Percentiles rank a stretch among this genome's conserved stretches.
phyloP scores from a whole-genome alignment of 441 rosid species.

The Erodium moschatum region DNA sequence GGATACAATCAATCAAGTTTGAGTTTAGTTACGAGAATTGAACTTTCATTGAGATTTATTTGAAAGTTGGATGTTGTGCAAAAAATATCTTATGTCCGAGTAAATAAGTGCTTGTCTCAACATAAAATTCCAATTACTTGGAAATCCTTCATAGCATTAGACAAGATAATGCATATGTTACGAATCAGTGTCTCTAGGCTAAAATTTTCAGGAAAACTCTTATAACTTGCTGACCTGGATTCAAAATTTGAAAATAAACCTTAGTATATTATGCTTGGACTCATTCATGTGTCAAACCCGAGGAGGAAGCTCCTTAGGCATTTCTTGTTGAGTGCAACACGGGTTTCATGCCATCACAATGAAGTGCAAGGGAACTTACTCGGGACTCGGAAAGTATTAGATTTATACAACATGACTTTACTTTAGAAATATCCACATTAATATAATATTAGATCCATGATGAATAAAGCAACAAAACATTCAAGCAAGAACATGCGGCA shows the following conservation, averaged over 20 bases:
- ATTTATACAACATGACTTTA: constrained; percentile 4
- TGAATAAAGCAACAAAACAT: constrained; percentile 5
- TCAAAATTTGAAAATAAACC: neutral
- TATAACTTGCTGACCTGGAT: neutral
- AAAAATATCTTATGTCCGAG: neutral
- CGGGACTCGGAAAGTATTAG: neutral
- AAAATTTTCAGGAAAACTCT: neutral
- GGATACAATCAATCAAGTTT: neutral
- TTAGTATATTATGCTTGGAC: constrained; percentile 8
- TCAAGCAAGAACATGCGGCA: neutral
- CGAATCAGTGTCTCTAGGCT: neutral
- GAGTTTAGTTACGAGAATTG: neutral
- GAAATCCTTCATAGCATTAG: neutral
- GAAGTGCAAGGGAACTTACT: neutral
- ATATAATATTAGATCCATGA: constrained; percentile 1
- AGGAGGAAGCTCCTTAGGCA: constrained; percentile 6
- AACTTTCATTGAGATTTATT: neutral
- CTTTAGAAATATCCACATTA: neutral
- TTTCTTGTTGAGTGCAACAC: neutral
- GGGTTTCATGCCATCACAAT: neutral
- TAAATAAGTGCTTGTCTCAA: neutral
- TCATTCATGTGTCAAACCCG: constrained; percentile 13
- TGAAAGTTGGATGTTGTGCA: neutral
- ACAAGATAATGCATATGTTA: neutral
- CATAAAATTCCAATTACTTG: neutral